Evolutionary conservation across 306 rosid species (phyloP).

Genomic region (Cicer cuneatum): DNA sequence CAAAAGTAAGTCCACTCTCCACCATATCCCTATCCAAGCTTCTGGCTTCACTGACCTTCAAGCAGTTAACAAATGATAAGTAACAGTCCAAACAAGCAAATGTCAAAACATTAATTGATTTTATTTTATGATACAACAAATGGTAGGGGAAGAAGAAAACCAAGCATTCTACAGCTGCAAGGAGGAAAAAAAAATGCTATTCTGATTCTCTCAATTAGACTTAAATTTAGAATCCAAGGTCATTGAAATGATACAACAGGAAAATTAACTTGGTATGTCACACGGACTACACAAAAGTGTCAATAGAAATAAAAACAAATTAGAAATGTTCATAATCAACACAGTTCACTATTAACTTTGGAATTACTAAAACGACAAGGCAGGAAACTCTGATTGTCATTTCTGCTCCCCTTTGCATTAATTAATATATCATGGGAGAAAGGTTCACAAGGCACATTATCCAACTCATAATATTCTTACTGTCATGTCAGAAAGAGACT

Average conservation of each 20-base stretch:
- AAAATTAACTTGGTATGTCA: constrained; percentile 15
- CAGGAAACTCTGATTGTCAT: not conserved
- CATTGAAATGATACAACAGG: not conserved
- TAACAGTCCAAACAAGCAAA: constrained; percentile 31
- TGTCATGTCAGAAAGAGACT: constrained; percentile 93
- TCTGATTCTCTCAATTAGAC: constrained; percentile 18
- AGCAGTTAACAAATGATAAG: constrained; percentile 42
- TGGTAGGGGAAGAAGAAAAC: constrained; percentile 17
- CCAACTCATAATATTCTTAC: constrained; percentile 59
- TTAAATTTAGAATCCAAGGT: constrained; percentile 12
- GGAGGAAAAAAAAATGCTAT: not conserved
- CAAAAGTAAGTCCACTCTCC: constrained; percentile 84
- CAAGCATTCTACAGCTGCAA: constrained; percentile 15
- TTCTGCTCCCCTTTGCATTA: constrained; percentile 8
- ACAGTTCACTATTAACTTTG: constrained; percentile 2
- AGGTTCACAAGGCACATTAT: constrained; percentile 1
- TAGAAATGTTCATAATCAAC: constrained; percentile 1
- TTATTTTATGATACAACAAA: constrained; percentile 1
- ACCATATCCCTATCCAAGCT: constrained; percentile 96
- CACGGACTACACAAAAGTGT: constrained; percentile 17
- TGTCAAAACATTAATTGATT: not conserved
- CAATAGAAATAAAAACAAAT: constrained; percentile 16
- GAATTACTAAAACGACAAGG: constrained; percentile 20
- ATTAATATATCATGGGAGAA: constrained; percentile 8
- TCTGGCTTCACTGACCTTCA: constrained; percentile 99